Base-by-base conservation (phyloP, 208 protist genomes). In the Acanthamoeba lugdunensis region DNA sequence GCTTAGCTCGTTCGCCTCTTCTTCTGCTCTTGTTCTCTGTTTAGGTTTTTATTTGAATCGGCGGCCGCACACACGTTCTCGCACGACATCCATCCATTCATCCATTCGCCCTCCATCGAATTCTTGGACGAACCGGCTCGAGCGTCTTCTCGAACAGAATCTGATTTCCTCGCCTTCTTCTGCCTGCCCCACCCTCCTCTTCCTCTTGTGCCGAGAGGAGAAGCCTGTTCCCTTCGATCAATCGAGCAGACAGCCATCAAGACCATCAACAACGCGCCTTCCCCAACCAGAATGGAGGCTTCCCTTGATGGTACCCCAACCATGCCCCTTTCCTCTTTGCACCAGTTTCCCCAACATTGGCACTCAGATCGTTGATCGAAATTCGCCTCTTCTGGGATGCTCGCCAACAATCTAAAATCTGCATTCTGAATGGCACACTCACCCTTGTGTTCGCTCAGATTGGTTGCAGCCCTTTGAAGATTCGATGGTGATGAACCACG, bases 391-490 rank as follows among this genome's bases (percentile, higher is more conserved):
- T 41, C 2, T 41, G 37, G 2, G 37, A 41, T 41, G 37, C 37
- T 41, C 37, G 37, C 37, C 37, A 41, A 41, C 37, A 41, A 41
- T 41, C 37, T 41, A 41, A 41, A 41, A 41, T 41, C 0, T 41
- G 37, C 37, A 41, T 41, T 41, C 37, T 41, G 37, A 41, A 41
- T 41, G 37, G 41, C 41, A 45, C 52, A 56, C 52, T 56, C 52
- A 56, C 52, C 52, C 52, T 18, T 5, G 16, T 18, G 52, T 56
- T 56, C 52, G 3, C 9, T 73, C 65, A 73, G 65, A 73, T 73
- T 73, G 65, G 65, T n/a, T 73, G 65, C 65, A 73, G 65, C 65
- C 65, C 65, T 73, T 73, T 33, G 65, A 73, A 37, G 65, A 73
- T 37, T n/a, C 65, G 30, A 73, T 33, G 23, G 23, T 45, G 41